Conservation (phyloP, 192 early-diverging fungal genomes). For the Ambispora gerdemannii region DNA sequence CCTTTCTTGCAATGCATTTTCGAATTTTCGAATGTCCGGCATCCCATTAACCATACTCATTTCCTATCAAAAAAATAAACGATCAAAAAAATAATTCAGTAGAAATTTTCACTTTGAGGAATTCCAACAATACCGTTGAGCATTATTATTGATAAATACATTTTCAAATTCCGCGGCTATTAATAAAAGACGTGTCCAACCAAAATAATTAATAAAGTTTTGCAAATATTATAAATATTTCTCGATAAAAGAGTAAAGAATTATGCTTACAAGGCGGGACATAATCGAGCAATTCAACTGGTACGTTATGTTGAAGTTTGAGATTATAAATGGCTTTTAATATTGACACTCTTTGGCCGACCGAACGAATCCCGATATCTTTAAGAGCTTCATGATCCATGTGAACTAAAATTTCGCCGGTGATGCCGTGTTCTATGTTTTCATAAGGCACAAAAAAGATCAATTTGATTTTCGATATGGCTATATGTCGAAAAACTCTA, state of each 20-base stretch:
- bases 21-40: conserved; percentile 48
- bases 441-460: background rate
- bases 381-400: conserved; percentile 89
- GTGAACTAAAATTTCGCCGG: conserved; percentile 82
- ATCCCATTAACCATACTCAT: conserved; percentile 44
- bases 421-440: conserved; percentile 78
- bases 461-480: background rate
- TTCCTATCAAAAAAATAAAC: conserved; percentile 32
- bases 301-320: conserved; percentile 74
- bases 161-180: conserved; percentile 56
- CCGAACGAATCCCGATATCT: conserved; percentile 78
- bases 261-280: conserved; percentile 66
- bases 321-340: conserved; percentile 85
- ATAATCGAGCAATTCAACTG: conserved; percentile 80
- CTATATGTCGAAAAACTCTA: background rate
- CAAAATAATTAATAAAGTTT: conserved; percentile 10
- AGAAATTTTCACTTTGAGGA: too few species aligned
- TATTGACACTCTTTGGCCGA: conserved; percentile 86
- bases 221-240: background rate
- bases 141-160: too few species aligned
- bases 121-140: too few species aligned
- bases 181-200: background rate
- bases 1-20: conserved; percentile 46
- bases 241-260: background rate
- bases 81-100: conserved; percentile 3